Evolutionary conservation across 345 rosid species (phyloP), one percentile per base, ranked within the genome.

Genomic region (Hirschfeldia incana): DNA sequence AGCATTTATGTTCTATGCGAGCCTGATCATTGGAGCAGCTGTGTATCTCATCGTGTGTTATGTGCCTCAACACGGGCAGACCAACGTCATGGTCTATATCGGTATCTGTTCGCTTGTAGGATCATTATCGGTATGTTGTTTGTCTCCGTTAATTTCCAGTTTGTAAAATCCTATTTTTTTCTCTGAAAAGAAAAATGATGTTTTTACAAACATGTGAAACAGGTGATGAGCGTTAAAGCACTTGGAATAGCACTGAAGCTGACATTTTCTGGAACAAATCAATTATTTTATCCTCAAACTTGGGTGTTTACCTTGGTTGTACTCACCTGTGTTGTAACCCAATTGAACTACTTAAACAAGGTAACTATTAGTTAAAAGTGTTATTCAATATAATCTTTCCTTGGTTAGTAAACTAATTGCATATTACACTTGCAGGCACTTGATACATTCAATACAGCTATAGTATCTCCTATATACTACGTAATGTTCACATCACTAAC

Each of bases 51-150:
- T 95, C 53, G 58, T 91, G 80, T 93, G 86, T 30, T 87, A 59
- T 72, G 85, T 93, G 58, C 99, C 99, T n/a, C 89, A 83, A 70
- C 90, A 93, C 68, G 98, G 98, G 28, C 99, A 93, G 79, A 93
- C 99, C 12, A 94, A 95, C 60, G 89, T 95, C 53, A 93, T 93
- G 98, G 97, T 93, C 77, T 95, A 91, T 61, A 90, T 93, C 64
- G 98, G 97, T 44, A 87, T 95, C 67, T 95, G 98, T 76, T 95
- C 99, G 67, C 96, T 95, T 72, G 92, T 95, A 76, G 99, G 99
- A 57, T 95, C 99, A 65, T 83, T 95, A 71, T 91, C 99, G 88
- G 99, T 95, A 89, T 74, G 96, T 1, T 74, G 96, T 3, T 49
- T 62, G 32, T 28, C 26, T 27, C 55, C 28, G 11, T 6, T 36